Evolutionary conservation across 116 monocot species (phyloP).

Genomic region (Trichopus zeylanicus): DNA sequence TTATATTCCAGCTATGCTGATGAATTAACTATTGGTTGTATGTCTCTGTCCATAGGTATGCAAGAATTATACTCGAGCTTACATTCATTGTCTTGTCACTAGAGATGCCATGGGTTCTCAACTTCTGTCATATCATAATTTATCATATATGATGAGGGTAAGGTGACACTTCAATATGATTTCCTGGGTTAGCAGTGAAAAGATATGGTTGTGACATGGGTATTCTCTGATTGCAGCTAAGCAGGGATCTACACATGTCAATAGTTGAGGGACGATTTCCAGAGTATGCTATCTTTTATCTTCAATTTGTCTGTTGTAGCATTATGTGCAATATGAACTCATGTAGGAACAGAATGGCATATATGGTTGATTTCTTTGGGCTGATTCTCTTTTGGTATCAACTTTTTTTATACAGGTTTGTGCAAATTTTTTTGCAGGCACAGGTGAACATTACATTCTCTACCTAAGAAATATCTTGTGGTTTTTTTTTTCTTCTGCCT

Average conservation of each 20-base stretch:
- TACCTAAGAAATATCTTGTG: background rate
- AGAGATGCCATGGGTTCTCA: conserved; percentile 99
- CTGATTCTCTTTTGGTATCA: background rate
- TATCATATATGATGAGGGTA: conserved; percentile 95
- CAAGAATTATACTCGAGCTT: conserved; percentile 88
- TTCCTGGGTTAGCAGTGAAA: background rate
- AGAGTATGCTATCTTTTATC: conserved; percentile 44
- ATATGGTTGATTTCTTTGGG: background rate
- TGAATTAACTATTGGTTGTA: background rate
- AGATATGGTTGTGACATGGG: conserved; percentile 1
- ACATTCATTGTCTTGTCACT: conserved; percentile 87
- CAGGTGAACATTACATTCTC: conserved; percentile 36
- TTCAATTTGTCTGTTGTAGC: background rate
- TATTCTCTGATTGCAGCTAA: conserved; percentile 52
- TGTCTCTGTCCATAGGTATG: conserved; percentile 51
- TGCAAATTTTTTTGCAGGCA: conserved; percentile 53
- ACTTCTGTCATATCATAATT: conserved; percentile 88
- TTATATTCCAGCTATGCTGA: background rate
- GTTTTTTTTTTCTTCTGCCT: background rate
- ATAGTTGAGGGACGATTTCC: conserved; percentile 83
- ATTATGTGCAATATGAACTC: background rate
- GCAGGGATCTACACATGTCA: conserved; percentile 75
- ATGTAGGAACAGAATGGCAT: too few species aligned
- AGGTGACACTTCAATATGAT: conserved; percentile 1
- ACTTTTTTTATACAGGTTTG: conserved; percentile 47